phyloP scores from a whole-genome alignment of 2,329 filamentous ascomycete genomes.

The Botrytis fragariae region DNA sequence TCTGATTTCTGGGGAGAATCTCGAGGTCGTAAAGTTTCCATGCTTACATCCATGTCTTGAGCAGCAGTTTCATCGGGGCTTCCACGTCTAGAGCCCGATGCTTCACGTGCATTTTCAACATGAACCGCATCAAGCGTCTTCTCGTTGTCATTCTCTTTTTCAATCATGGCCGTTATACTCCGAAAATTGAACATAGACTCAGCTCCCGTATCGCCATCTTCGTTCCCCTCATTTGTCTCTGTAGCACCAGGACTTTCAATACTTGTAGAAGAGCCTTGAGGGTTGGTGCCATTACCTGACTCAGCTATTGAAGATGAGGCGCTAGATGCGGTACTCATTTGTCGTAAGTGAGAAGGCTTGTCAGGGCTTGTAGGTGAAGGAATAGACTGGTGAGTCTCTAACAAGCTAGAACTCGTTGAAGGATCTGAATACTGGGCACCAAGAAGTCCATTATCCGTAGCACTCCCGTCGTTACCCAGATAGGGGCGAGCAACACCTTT shows the following conservation, averaged over 20 bases:
- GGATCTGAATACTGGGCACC: constrained; percentile 31
- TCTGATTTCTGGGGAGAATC: background rate
- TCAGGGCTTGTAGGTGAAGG: constrained; percentile 49
- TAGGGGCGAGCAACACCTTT: constrained; percentile 63
- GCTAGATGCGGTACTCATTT: constrained; percentile 85
- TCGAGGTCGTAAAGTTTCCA: constrained; percentile 33
- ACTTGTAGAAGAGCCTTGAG: constrained; percentile 44
- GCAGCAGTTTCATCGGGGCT: constrained; percentile 17
- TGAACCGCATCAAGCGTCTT: constrained; percentile 31
- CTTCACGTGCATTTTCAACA: constrained; percentile 31
- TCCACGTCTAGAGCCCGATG: constrained; percentile 24
- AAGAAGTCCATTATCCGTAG: constrained; percentile 27
- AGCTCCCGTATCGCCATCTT: constrained; percentile 51
- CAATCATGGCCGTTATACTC: constrained; percentile 82
- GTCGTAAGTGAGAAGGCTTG: constrained; percentile 69
- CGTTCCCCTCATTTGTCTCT: constrained; percentile 48
- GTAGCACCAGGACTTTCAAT: constrained; percentile 53
- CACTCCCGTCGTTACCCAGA: constrained; percentile 17
- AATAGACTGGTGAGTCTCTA: constrained; percentile 46
- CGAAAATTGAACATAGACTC: constrained; percentile 92
- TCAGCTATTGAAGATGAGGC: constrained; percentile 74
- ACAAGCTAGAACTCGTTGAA: constrained; percentile 24
- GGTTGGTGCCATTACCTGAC: constrained; percentile 46
- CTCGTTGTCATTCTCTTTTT: constrained; percentile 52
- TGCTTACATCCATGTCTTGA: constrained; percentile 31